Base-by-base conservation (phyloP, 257 asterid species). In the Oldenlandia corymbosa region DNA sequence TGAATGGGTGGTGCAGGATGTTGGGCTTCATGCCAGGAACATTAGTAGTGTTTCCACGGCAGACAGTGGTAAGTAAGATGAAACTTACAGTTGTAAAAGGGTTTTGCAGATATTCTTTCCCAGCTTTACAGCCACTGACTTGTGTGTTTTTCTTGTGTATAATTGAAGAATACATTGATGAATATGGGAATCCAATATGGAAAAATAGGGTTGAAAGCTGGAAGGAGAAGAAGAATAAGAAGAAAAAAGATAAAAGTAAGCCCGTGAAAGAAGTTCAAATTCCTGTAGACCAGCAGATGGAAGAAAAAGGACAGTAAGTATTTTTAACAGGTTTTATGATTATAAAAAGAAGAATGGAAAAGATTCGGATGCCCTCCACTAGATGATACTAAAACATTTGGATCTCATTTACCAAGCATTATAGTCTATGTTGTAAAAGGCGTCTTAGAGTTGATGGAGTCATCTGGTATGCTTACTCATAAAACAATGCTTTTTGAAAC, bases 201-300 rank as follows among this genome's bases (percentile, higher is more conserved):
- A 93, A 90, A 89, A 88, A 87, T 66, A 71, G 99, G 59, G 99
- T 93, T 60, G 92, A 93, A 30, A 93, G 97, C 73, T 93, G 99
- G 99, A 93, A 90, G 75, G 96, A 93, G 17, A 93, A 81, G 91
- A 92, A 90, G 73, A 85, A 62, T 69, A 90, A 83, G 87, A 90
- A 90, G 83, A 87, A 83, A 73, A 74, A 71, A 43, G 72, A 75
- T 7, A 73, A 83, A 9, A 78, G 58, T 42, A 81, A 80, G 74
- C 76, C 73, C 48, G 82, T 71, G 26, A 80, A 79, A 31, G 90
- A 73, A 74, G 85, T 73, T 13, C 78, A 71, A 70, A 62, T 84
- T 76, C 95, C 97, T 48, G 47, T 72, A 27, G 90, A 77, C 32
- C 95, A 87, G 65, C 90, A 81, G 57, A 90, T 87, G 96, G 96